Evolutionary conservation across 768 basidiomycete genomes (phyloP), one percentile per base, ranked within the genome.

Genomic region (Mrakia hoshinonis): DNA sequence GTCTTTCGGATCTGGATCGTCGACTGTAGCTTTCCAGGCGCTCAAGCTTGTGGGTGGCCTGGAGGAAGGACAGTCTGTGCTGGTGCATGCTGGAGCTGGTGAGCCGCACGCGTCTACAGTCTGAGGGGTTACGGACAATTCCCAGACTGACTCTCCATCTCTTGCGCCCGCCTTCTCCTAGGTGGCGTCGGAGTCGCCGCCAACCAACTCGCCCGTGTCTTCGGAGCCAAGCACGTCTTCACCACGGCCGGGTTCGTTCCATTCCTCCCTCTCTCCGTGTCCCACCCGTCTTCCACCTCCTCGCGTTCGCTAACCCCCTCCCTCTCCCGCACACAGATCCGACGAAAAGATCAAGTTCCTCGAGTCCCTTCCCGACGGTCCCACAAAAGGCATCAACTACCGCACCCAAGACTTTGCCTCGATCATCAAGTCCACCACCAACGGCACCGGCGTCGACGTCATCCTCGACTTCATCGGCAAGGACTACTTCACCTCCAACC

Each of bases 391-490:
- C 26, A 86, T 88, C 66, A 93, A 94, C 80, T 94, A 95, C 82
- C 91, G 86, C 77, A 89, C 85, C 6, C 82, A 90, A 75, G 85
- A 92, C 77, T 96, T 96, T 76, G 85, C 87, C 10, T 82, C 85
- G 46, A 86, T 86, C 65, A 86, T 90, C 24, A 87, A 88, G 79
- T 83, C 84, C 70, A 83, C 83, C 22, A 93, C 90, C 0, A 80
- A 81, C 36, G 83, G 83, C 47, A 85, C 86, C 73, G 92, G 92
- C 15, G 91, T 87, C 13, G 84, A 96, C 81, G 83, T 94, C 36
- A 81, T 95, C 67, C 83, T 97, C 74, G 92, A 97, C 79, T 89
- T 91, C 74, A 89, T 91, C 51, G 90, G 89, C 4, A 83, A 84
- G 74, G 85, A 82, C 22, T 89, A 92, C 77, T 90, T 87, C 83